Evolutionary conservation across 306 rosid species (phyloP).

Genomic region (Cicer pinnatifidum): DNA sequence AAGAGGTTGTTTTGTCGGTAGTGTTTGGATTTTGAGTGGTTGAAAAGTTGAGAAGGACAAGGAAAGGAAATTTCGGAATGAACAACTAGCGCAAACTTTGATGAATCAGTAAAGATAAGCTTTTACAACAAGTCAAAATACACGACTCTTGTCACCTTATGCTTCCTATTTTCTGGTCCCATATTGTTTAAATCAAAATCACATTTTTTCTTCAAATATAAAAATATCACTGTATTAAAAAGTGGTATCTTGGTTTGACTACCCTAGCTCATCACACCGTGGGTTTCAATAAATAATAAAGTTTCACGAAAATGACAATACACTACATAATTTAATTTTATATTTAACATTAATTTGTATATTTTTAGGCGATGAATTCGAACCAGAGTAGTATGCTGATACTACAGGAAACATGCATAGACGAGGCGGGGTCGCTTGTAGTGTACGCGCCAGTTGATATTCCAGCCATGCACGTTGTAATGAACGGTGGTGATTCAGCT

Average conservation of each 20-base stretch:
- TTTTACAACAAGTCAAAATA: constrained; percentile 62
- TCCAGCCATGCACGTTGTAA: constrained; percentile 97
- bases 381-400: constrained; percentile 96
- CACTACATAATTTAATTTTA: not conserved
- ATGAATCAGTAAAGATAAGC: constrained; percentile 48
- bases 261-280: constrained; percentile 9
- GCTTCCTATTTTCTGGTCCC: constrained; percentile 39
- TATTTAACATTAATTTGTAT: not conserved
- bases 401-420: constrained; percentile 88
- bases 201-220: not conserved
- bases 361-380: constrained; percentile 70
- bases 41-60: constrained; percentile 48
- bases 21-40: constrained; percentile 23
- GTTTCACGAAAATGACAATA: constrained; percentile 38
- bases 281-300: not conserved
- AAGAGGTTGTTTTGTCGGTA: constrained; percentile 36
- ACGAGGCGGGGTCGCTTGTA: constrained; percentile 85
- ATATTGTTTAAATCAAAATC: not conserved
- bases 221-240: not conserved
- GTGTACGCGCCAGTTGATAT: constrained; percentile 98
- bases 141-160: constrained; percentile 49
- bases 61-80: constrained; percentile 60
- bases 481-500: constrained; percentile 97
- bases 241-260: constrained; percentile 50
- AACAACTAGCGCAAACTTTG: constrained; percentile 52